Evolutionary conservation across 495 filamentous ascomycete genomes (phyloP).

Genomic region (Evernia prunastri): DNA sequence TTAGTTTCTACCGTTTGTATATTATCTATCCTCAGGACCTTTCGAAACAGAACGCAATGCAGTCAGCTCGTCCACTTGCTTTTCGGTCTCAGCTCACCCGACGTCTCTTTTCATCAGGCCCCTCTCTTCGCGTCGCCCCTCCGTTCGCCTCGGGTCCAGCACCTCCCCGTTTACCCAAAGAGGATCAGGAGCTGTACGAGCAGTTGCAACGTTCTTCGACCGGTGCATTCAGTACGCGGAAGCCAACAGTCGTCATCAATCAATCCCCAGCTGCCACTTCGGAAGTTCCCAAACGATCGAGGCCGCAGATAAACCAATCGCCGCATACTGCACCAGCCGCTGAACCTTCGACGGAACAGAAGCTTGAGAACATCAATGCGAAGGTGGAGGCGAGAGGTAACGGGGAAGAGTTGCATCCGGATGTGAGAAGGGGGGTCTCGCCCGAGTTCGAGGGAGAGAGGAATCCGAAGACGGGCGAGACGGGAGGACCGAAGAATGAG

Average conservation of each 20-base stretch:
- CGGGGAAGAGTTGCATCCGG: conserved; percentile 61
- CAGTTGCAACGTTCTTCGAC: conserved; percentile 66
- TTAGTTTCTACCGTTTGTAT: background rate
- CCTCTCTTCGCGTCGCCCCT: conserved; percentile 30
- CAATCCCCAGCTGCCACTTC: conserved; percentile 37
- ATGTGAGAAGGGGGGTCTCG: conserved; percentile 62
- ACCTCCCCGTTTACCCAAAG: conserved; percentile 75
- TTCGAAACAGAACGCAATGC: background rate
- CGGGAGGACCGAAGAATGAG: conserved; percentile 96
- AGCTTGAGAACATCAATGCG: conserved; percentile 26
- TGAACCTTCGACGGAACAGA: conserved; percentile 23
- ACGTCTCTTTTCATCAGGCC: conserved; percentile 28
- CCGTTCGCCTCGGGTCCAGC: conserved; percentile 50
- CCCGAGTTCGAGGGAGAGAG: conserved; percentile 92
- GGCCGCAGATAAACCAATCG: conserved; percentile 33
- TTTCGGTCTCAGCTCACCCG: conserved; percentile 22
- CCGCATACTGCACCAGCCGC: conserved; percentile 26
- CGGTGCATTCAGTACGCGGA: conserved; percentile 66
- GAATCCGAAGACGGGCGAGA: conserved; percentile 94
- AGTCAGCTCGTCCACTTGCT: conserved; percentile 21
- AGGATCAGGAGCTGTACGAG: conserved; percentile 91
- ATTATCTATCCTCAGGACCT: background rate
- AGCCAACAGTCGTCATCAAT: conserved; percentile 36
- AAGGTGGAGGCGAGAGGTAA: conserved; percentile 45
- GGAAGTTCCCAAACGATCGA: conserved; percentile 1